These are phyloP conservation scores for Ensete ventricosum DNA, from an alignment of 176 grass and related monocot genomes.

Conservation along the genomic window DNA sequence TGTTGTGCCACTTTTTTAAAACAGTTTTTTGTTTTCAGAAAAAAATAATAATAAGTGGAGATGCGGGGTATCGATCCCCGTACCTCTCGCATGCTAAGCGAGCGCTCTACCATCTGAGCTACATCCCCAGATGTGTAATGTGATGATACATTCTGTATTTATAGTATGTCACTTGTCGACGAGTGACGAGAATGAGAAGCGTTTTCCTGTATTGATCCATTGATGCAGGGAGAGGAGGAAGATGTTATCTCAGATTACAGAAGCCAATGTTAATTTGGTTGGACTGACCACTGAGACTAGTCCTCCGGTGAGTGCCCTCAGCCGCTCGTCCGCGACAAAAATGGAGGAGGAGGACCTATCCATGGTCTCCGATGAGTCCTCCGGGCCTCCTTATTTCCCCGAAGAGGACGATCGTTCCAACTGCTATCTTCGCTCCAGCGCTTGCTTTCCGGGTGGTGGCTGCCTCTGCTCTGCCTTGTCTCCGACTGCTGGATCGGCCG, in stretches of 20 bases:
- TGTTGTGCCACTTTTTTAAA: too few relatives aligned
- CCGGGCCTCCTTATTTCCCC: slow-evolving; percentile 51
- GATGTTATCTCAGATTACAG: slow-evolving; percentile 64
- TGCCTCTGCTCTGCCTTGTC: neutral
- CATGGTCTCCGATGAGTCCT: slow-evolving; percentile 94
- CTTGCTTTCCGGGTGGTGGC: neutral
- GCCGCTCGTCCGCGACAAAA: slow-evolving; percentile 1
- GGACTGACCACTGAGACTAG: slow-evolving; percentile 85
- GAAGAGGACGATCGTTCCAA: slow-evolving; percentile 4
- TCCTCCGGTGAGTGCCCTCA: slow-evolving; percentile 23
- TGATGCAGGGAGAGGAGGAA: slow-evolving; percentile 22
- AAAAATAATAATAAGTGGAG: slow-evolving; percentile 30
- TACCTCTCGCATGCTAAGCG: slow-evolving; percentile 99
- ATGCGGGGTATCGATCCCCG: slow-evolving; percentile 95
- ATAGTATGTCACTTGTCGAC: too few relatives aligned
- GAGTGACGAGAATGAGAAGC: too few relatives aligned
- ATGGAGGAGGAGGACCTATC: slow-evolving; percentile 72
- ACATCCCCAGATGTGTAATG: slow-evolving; percentile 31
- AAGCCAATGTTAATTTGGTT: slow-evolving; percentile 91
- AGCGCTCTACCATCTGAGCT: slow-evolving; percentile 99
- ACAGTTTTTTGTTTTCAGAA: too few relatives aligned
- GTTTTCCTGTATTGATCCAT: slow-evolving; percentile 4
- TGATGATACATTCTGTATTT: too few relatives aligned
- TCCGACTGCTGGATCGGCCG: neutral
- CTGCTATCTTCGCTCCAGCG: neutral